Base-by-base conservation (phyloP, 768 basidiomycete species). In the Russula emetica region DNA sequence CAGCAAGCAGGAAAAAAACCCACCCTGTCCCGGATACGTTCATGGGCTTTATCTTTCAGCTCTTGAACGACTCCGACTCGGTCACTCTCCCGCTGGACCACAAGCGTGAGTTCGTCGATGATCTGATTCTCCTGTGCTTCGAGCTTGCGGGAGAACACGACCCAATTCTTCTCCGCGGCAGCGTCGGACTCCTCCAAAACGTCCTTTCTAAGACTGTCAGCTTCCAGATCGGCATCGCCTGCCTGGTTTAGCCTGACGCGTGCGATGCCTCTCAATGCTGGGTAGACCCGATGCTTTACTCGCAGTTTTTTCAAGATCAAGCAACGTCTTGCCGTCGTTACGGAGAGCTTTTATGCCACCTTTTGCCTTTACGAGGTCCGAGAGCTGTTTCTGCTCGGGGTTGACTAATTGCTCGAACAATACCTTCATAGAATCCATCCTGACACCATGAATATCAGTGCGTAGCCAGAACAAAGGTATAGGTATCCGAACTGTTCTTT, bases 31-130 rank as follows among this genome's bases (percentile, higher is more conserved):
- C 55, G 66, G 40, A 75, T 70, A 8, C 70, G 60, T 18, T 69
- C 68, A 45, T 73, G 72, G 0, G 74, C 69, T 0, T 72, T 72
- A 11, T 60, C 60, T 18, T 59, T 64, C 14, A 74, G 52, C 24
- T 66, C 66, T 10, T 50, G 55, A 18, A 71, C 55, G 9, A 60
- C n/a, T n/a, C n/a, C n/a, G n/a, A n/a, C 55, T 0, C 69, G 63
- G 10, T 64, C 61, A 5, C 67, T 55, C 51, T 69, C 71, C 7
- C 66, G 64, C 18, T 63, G 28, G 14, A 72, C 55, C 52, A 71
- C 59, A 50, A 45, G 40, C 51, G 70, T 50, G 52, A 67, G n/a
- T 30, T 55, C 58, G 18, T 61, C 55, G n/a, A 69, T 22, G 10
- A 67, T 60, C 32, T 62, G 66, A 38, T 47, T 58, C 54, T 61